Conservation (phyloP, 495 filamentous ascomycete species). For the Choiromyces venosus region DNA sequence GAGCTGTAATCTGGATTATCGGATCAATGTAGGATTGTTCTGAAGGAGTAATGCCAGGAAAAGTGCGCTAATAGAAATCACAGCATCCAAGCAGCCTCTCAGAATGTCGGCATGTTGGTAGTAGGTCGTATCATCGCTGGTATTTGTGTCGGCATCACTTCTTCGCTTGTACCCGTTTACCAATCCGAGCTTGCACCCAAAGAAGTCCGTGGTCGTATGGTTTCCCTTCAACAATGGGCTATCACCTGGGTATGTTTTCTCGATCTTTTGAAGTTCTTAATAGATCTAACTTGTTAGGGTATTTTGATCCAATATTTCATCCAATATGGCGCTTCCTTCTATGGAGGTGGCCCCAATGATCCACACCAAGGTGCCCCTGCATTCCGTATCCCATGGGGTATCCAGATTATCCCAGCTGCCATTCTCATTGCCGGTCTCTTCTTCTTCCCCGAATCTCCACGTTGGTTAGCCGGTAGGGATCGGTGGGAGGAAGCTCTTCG, state of each 20-base stretch:
- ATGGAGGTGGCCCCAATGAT: constrained; percentile 55
- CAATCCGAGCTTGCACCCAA: constrained; percentile 73
- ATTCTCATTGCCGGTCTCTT: constrained; percentile 62
- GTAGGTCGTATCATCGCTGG: constrained; percentile 66
- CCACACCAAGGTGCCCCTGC: constrained; percentile 54
- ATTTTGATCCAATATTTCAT: constrained; percentile 61
- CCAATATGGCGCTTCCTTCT: constrained; percentile 62
- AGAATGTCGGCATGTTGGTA: constrained; percentile 60
- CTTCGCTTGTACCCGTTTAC: constrained; percentile 71
- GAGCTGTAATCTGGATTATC: constrained; percentile 64
- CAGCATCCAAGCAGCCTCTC: constrained; percentile 56
- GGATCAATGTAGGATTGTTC: constrained; percentile 53
- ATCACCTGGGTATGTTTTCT: constrained; percentile 62
- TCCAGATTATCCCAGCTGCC: constrained; percentile 66
- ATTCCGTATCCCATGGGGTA: constrained; percentile 68
- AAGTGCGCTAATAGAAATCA: neutral
- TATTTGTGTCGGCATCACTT: constrained; percentile 68
- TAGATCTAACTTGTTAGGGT: constrained; percentile 17
- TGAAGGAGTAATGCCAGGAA: neutral
- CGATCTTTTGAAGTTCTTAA: constrained; percentile 48
- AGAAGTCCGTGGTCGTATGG: constrained; percentile 70
- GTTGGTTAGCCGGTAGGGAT: constrained; percentile 69
- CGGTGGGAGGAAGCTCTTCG: constrained; percentile 67
- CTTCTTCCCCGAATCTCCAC: constrained; percentile 66
- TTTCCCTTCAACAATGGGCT: constrained; percentile 68